A percentile compares a stretch with the other conserved stretches of the same genome.
Evolutionary conservation across 148 eudicot genomes (phyloP).

Genomic region (Camellia lanceoleosa): DNA sequence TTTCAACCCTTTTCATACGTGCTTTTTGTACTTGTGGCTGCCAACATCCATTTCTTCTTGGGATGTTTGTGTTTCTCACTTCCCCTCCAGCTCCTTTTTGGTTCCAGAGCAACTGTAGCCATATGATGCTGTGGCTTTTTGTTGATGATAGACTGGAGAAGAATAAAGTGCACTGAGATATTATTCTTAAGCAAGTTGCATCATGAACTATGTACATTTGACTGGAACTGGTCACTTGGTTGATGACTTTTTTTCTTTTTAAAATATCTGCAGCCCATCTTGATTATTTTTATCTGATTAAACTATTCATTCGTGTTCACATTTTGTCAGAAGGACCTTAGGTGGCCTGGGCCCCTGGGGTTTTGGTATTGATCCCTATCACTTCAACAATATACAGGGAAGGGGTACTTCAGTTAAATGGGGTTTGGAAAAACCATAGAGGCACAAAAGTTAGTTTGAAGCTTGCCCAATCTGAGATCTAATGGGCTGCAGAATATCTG

Average conservation of each 20-base stretch:
- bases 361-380: not conserved
- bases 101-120: not conserved
- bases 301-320: not conserved
- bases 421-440: not conserved
- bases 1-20: not conserved
- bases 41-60: not conserved
- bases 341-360: not conserved
- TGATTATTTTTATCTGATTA: not conserved
- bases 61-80: not conserved
- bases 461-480: not conserved
- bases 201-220: not conserved
- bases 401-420: not conserved
- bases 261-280: not conserved
- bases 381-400: not conserved
- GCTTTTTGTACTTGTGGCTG: not conserved
- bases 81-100: not conserved
- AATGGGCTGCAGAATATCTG: not conserved
- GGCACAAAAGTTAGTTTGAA: not conserved
- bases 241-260: not conserved
- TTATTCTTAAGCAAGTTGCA: not conserved
- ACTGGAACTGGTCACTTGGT: too few relatives aligned
- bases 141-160: too few relatives aligned
- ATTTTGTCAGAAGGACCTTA: not conserved
- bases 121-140: not conserved
- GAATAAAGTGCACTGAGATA: too few relatives aligned